Conservation (phyloP, 768 basidiomycete genomes). For the Lentinula guzmanii region DNA sequence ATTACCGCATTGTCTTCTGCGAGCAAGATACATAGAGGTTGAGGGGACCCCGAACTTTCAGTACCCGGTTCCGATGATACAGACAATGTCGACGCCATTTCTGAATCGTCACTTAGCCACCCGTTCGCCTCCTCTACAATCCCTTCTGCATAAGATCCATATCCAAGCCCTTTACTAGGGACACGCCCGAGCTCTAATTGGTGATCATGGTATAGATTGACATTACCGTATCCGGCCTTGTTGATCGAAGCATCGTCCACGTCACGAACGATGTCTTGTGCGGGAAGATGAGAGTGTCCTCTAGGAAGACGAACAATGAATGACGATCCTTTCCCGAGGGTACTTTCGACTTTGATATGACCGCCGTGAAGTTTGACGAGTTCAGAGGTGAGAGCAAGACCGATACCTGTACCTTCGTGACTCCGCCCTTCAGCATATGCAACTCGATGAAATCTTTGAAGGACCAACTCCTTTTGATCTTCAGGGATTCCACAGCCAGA, state of each 20-base stretch:
- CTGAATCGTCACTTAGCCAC: conserved; percentile 7
- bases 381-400: conserved; percentile 6
- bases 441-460: conserved; percentile 5
- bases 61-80: not conserved
- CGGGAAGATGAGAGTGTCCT: conserved; percentile 2
- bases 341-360: conserved; percentile 2
- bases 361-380: conserved; percentile 7
- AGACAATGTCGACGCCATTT: conserved; percentile 1
- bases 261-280: not conserved
- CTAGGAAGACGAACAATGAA: conserved; percentile 3
- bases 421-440: conserved; percentile 5
- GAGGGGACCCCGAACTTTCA: not conserved
- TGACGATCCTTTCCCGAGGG: not conserved
- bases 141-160: conserved; percentile 1
- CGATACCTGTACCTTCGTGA: conserved; percentile 8
- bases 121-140: conserved; percentile 5
- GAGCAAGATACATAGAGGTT: not conserved
- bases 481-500: conserved; percentile 9
- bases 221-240: not conserved
- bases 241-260: not conserved
- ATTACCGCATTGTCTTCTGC: conserved; percentile 6
- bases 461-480: conserved; percentile 1
- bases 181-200: not conserved
- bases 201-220: not conserved
- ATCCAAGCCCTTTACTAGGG: not conserved